Conservation (phyloP, 177 flowering plant species). For the Tripterygium wilfordii region DNA sequence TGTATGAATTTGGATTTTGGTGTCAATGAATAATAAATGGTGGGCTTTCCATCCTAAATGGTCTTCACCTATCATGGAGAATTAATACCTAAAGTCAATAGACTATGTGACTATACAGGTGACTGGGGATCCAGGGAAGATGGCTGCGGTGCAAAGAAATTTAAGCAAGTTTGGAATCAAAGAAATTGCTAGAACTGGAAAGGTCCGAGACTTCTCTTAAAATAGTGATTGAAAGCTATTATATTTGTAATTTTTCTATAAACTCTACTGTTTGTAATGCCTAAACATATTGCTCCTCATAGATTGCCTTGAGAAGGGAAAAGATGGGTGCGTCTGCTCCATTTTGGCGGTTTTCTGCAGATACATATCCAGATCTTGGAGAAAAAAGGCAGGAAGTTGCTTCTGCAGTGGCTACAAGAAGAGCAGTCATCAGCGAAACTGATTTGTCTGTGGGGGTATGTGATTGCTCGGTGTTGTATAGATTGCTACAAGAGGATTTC, state of each 20-base stretch:
- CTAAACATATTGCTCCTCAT: slow-evolving; percentile 11
- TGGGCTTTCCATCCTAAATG: no score
- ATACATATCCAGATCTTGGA: slow-evolving; percentile 93
- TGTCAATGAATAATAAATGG: no score
- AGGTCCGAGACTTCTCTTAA: no score
- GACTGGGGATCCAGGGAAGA: slow-evolving; percentile 99
- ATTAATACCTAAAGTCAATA: no score
- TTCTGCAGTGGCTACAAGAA: slow-evolving; percentile 16
- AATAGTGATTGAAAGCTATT: no score
- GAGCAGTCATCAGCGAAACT: slow-evolving; percentile 18
- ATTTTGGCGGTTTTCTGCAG: slow-evolving; percentile 96
- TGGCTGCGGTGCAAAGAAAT: slow-evolving; percentile 75
- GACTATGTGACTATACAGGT: no score
- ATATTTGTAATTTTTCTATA: no score
- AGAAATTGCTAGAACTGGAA: slow-evolving; percentile 96
- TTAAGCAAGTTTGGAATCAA: slow-evolving; percentile 79
- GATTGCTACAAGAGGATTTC: no score
- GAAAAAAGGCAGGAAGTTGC: slow-evolving; percentile 26
- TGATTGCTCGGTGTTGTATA: no score
- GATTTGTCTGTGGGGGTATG: slow-evolving; percentile 51
- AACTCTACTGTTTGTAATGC: no score
- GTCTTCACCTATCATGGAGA: no score
- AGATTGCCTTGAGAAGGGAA: slow-evolving; percentile 96
- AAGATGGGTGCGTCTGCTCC: slow-evolving; percentile 90
- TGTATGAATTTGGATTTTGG: no score